A percentile compares a stretch with the other conserved stretches of the same genome.
These are phyloP conservation scores for Trichoderma gracile DNA, from an alignment of 2,329 filamentous ascomycete genomes.

Conservation along the genomic window DNA sequence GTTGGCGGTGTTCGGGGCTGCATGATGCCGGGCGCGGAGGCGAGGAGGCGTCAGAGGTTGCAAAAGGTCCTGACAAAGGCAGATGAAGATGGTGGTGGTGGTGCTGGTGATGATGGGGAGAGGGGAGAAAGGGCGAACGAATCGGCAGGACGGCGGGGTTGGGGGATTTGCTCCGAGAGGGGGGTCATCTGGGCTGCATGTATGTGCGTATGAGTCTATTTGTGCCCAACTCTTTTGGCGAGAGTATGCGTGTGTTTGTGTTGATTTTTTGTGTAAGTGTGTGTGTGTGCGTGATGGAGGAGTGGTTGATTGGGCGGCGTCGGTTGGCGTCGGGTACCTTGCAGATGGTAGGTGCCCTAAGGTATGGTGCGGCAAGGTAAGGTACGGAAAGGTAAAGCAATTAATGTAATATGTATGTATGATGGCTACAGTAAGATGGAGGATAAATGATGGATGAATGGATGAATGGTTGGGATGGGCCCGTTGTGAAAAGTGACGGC, in stretches of 20 bases:
- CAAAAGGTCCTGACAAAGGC: not conserved
- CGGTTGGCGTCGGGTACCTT: slow-evolving; percentile 13
- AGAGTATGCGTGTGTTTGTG: not conserved
- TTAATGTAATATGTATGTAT: too few relatives aligned
- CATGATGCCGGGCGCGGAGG: not conserved
- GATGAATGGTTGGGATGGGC: too few relatives aligned
- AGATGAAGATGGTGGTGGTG: not conserved
- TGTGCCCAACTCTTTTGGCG: too few relatives aligned
- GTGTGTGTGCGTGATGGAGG: too few relatives aligned
- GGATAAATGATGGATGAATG: not conserved
- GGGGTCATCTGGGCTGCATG: not conserved
- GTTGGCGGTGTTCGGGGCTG: not conserved
- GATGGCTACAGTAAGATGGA: not conserved
- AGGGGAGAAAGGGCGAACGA: not conserved
- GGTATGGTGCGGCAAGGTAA: not conserved
- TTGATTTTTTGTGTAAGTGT: not conserved
- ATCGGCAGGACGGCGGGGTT: not conserved
- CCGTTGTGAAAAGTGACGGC: not conserved
- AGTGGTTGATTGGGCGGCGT: not conserved
- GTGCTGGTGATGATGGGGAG: not conserved
- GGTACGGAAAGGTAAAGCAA: too few relatives aligned
- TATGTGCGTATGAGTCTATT: not conserved
- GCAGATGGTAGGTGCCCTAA: too few relatives aligned
- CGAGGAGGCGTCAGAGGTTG: not conserved
- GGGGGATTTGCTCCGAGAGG: not conserved